Base-by-base conservation (phyloP, 352 stramenopile genomes). In the Pythium utonaiense region DNA sequence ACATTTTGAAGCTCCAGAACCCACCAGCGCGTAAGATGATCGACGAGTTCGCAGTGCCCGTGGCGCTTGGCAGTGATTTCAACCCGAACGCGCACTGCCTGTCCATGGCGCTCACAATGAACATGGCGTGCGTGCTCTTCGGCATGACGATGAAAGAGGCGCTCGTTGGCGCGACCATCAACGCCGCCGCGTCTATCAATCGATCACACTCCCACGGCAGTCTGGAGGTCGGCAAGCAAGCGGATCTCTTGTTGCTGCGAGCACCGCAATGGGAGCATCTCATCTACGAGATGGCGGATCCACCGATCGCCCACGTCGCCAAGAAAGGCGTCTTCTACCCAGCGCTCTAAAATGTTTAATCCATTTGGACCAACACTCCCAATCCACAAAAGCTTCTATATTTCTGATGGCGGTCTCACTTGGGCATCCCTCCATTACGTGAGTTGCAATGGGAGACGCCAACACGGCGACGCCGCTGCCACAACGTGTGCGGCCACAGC, bases 81-180 rank as follows among this genome's bases (percentile, higher is more conserved):
- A 93, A 95, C 64, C 83, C 85, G 56, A 95, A 93, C 61, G 85
- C 85, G 9, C 82, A 95, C 70, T 95, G 83, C 54, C 57, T 95
- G 45, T 95, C 83, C 55, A 93, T 95, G 85, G 71, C 85, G 21
- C 74, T 93, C 53, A 91, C 83, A 33, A 95, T 95, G 85, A 91
- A 95, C 70, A 89, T 93, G 78, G 77, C 79, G 6, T 95, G 85
- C 66, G 80, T 92, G 66, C 74, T 82, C 25, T 89, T 95, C 56
- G 71, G 75, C 30, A 88, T 95, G 85, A 93, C 81, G 50, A 90
- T 95, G 82, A 87, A 87, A 48, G 81, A 95, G 59, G 83, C 86
- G 21, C 74, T 95, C n/a, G 81, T 92, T 8, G 83, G 65, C 14
- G 78, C 82, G 24, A 95, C 83, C 7, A 89, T 95, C 63, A 95